These are phyloP conservation scores for Buxus sempervirens DNA, from an alignment of 164 flowering plant species.

Conservation along the genomic window DNA sequence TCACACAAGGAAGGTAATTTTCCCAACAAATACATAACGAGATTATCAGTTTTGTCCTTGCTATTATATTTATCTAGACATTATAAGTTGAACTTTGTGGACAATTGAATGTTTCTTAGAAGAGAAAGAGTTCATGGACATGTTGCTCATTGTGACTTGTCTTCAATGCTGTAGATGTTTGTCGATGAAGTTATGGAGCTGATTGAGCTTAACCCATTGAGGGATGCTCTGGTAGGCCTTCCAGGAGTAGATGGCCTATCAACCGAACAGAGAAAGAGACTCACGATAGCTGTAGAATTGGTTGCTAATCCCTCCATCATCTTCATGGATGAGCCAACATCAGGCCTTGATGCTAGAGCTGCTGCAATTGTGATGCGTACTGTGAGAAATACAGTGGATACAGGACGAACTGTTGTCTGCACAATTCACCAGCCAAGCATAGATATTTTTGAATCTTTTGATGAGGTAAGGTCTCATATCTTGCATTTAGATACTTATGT, in stretches of 20 bases:
- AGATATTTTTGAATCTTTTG: conserved; percentile 75
- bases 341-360: conserved; percentile 68
- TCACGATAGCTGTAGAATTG: conserved; percentile 70
- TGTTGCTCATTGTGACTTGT: not conserved
- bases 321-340: conserved; percentile 74
- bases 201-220: conserved; percentile 48
- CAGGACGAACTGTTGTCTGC: conserved; percentile 74
- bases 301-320: conserved; percentile 76
- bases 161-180: conserved; percentile 33
- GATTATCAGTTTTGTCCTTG: not conserved
- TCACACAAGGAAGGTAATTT: too few relatives aligned
- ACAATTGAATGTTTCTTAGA: too few relatives aligned
- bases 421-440: conserved; percentile 81
- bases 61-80: not conserved
- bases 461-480: conserved; percentile 66
- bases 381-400: conserved; percentile 66
- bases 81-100: too few relatives aligned
- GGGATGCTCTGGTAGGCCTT: conserved; percentile 57
- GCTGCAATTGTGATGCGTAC: conserved; percentile 79
- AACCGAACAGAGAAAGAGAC: conserved; percentile 69
- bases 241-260: conserved; percentile 67
- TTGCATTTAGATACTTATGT: not conserved
- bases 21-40: too few relatives aligned
- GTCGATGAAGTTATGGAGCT: conserved; percentile 63
- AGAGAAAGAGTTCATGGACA: too few relatives aligned